phyloP scores from a whole-genome alignment of 176 grass and related monocot species.

The Carex cristatella region DNA sequence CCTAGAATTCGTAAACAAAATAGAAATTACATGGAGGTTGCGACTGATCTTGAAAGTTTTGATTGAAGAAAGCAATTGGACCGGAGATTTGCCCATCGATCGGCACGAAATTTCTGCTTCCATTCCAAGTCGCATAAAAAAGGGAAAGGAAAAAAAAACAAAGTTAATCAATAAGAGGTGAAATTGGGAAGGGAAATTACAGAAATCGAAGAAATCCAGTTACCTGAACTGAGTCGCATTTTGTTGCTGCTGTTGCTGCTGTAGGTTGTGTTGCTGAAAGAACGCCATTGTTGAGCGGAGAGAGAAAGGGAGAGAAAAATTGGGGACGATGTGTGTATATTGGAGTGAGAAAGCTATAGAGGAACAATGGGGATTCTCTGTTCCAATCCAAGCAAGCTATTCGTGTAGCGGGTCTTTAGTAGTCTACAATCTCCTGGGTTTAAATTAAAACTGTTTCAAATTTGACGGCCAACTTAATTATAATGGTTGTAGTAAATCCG shows the following conservation, averaged over 20 bases:
- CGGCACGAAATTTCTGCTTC: conserved; percentile 66
- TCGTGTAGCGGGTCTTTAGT: not conserved
- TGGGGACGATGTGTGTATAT: not conserved
- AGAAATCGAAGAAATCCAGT: conserved; percentile 21
- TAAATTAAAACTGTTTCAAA: not conserved
- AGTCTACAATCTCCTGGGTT: not conserved
- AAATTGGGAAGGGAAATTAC: not conserved
- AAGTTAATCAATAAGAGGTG: conserved; percentile 4
- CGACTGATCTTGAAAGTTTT: conserved; percentile 61
- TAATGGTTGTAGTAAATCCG: not conserved
- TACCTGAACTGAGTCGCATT: conserved; percentile 56
- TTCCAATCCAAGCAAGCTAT: not conserved
- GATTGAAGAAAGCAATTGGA: conserved; percentile 65
- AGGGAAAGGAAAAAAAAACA: not conserved
- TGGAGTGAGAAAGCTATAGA: conserved; percentile 2
- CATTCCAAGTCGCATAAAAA: not conserved
- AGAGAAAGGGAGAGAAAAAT: conserved; percentile 18
- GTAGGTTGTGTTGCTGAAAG: conserved; percentile 68
- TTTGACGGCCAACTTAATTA: not conserved
- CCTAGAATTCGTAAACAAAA: conserved; percentile 14
- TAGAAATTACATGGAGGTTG: conserved; percentile 57
- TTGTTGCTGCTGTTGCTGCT: conserved; percentile 54
- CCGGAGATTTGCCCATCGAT: conserved; percentile 79
- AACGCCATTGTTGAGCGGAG: conserved; percentile 55
- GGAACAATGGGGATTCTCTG: not conserved